phyloP scores from a whole-genome alignment of 1,139 yeast genomes.

The Entelexis sorbosivorans region DNA sequence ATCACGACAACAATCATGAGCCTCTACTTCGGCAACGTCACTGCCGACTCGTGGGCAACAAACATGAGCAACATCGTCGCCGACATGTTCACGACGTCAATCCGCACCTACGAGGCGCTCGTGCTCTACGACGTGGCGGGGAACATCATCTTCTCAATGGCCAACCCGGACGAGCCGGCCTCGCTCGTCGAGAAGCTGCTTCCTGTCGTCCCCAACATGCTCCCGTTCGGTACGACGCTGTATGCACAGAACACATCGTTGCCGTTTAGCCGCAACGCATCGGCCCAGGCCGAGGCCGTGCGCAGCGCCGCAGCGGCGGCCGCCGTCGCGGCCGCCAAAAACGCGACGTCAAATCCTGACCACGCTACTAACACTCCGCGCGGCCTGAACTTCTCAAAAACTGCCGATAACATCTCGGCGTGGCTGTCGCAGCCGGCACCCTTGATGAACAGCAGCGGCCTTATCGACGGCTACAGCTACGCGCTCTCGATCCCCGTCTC shows the following conservation, averaged over 20 bases:
- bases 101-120: slow-evolving; percentile 6
- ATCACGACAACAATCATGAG: slow-evolving; percentile 26
- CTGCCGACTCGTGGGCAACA: slow-evolving; percentile 9
- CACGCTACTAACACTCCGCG: not conserved
- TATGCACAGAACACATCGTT: not conserved
- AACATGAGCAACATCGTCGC: not conserved
- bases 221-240: slow-evolving; percentile 9
- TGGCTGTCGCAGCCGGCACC: slow-evolving; percentile 15
- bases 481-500: slow-evolving; percentile 20
- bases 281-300: not conserved
- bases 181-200: not conserved
- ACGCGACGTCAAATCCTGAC: not conserved
- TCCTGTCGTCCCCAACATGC: slow-evolving; percentile 1
- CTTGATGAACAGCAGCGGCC: slow-evolving; percentile 15
- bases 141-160: slow-evolving; percentile 6
- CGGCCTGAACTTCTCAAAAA: slow-evolving; percentile 4
- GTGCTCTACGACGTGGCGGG: slow-evolving; percentile 13
- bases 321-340: not conserved
- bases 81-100: slow-evolving; percentile 10
- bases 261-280: not conserved
- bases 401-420: slow-evolving; percentile 8
- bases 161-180: slow-evolving; percentile 7
- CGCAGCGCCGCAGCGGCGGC: slow-evolving; percentile 5
- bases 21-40: slow-evolving; percentile 13
- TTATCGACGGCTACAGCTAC: slow-evolving; percentile 19